Evolutionary conservation across 441 rosid genomes (phyloP), one percentile per base, ranked within the genome.

Genomic region (Euphorbia celastroides): DNA sequence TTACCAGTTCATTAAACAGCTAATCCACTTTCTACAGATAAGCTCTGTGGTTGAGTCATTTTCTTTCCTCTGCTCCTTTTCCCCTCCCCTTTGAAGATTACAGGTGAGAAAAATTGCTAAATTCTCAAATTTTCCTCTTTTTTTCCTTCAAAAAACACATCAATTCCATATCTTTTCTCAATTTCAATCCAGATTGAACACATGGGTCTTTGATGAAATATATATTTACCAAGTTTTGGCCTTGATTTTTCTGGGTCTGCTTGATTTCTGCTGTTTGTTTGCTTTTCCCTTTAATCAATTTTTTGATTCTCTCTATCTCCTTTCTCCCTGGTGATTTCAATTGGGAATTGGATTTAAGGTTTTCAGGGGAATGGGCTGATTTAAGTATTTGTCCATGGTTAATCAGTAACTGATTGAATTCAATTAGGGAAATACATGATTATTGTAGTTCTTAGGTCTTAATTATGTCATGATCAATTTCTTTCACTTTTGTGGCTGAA

Each of bases 31-130:
- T 65, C 32, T 65, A 38, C 9, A 74, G 73, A 78, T 70, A 81
- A 87, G 82, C 73, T 74, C 68, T 79, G 72, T 71, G 44, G 88
- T 82, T 75, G 82, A 70, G 80, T 80, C 22, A 17, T 48, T 48
- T 48, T n/a, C 16, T 48, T 48, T 48, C 19, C 22, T 48, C 22
- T 19, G 17, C 22, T n/a, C 60, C 32, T 67, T 58, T 54, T 64
- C 57, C 12, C 30, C 28, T 42, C 65, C 64, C 12, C 32, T 58
- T 48, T 26, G 57, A 66, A 57, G 72, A 65, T 64, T 70, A 46
- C 62, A 68, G 77, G 83, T 64, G 44, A 67, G 78, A 66, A 57
- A 28, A 46, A 4, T 17, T 30, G 26, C 25, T 50, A 54, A 61
- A 20, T 36, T 61, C 62, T 70, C 25, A 26, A 42, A 27, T n/a